Percentiles rank a stretch among this genome's conserved stretches.
These are phyloP conservation scores for Rhizophlyctis rosea DNA, from an alignment of 192 early-diverging fungal species.

Conservation along the genomic window DNA sequence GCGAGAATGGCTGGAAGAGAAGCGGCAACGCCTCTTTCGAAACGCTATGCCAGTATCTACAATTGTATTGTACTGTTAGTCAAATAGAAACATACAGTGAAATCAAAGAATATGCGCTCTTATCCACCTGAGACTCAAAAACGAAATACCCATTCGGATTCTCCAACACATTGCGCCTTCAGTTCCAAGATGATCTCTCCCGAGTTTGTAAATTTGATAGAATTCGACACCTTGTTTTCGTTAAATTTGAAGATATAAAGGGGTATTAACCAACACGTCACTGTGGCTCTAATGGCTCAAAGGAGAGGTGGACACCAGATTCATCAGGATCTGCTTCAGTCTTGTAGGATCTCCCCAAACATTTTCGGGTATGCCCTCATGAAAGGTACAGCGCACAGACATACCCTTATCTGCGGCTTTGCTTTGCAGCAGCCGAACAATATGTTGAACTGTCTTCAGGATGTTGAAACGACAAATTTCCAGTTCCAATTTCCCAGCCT, in stretches of 20 bases:
- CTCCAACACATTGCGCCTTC: too few species aligned
- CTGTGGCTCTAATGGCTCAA: too few species aligned
- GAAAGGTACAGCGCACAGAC: conserved; percentile 61
- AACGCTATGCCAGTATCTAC: conserved; percentile 86
- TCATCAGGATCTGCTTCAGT: conserved; percentile 77
- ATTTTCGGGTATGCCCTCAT: conserved; percentile 65
- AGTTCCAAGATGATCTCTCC: too few species aligned
- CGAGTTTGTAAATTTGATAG: conserved; percentile 34
- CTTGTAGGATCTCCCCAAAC: conserved; percentile 46
- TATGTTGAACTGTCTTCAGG: conserved; percentile 26
- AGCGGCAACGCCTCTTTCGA: conserved; percentile 66
- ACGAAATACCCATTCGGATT: too few species aligned
- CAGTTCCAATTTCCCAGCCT: conserved; percentile 17
- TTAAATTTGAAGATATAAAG: too few species aligned
- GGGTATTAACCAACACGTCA: too few species aligned
- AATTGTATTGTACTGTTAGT: too few species aligned
- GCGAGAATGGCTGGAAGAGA: conserved; percentile 85
- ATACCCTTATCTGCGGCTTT: conserved; percentile 75
- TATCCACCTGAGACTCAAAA: too few species aligned
- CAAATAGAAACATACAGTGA: too few species aligned
- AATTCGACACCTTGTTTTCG: conserved; percentile 54
- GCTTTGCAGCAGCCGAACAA: conserved; percentile 65
- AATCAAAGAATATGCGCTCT: too few species aligned
- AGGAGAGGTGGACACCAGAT: conserved; percentile 75
- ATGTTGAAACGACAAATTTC: conserved; percentile 24